Evolutionary conservation across 768 basidiomycete species (phyloP), one percentile per base, ranked within the genome.

Genomic region (Ephemerocybe angulata): DNA sequence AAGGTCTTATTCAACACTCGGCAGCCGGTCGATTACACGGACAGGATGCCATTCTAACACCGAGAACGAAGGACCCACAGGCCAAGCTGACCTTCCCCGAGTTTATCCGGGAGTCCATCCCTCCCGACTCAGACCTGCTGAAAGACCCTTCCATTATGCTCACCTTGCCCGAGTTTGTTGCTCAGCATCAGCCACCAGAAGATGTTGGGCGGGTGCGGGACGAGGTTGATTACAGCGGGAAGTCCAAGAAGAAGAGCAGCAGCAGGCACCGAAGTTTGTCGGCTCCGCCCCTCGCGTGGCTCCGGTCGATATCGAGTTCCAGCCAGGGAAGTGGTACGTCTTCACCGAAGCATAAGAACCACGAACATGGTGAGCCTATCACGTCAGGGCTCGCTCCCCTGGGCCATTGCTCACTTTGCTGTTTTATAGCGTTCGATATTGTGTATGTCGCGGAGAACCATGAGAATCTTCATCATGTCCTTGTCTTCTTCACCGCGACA

Each of bases 401-500:
- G 24, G 38, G 35, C 35, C 22, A 43, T 38, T 48, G 37, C 49
- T 59, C 25, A 58, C 30, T 6, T 24, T 51, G 15, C 31, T 5
- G 46, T 41, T 33, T 41, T 68, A 60, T 63, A 61, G 74, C 63
- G 4, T 78, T 83, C 54, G 77, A 80, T 30, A 72, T 82, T 25
- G 62, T 69, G 41, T 81, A 82, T 59, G 73, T 83, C 30, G 80
- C 81, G 24, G 95, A 97, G 69, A 82, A 91, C 63, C 93, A 95
- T 64, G 90, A 94, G 65, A 90, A 85, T 54, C 80, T 98, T 3
- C 84, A 85, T 22, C 87, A 87, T 47, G 78, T 96, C 28, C 74
- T 92, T 31, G 81, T 92, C 22, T 88, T 92, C 65, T 73, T 94
- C 50, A 80, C 81, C 21, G 72, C 85, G 29, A 75, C 75, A 1